Percentiles rank a stretch among this genome's conserved stretches.
phyloP scores from a whole-genome alignment of 2,329 filamentous ascomycete genomes.

The Iodosphaeria phyllophila region DNA sequence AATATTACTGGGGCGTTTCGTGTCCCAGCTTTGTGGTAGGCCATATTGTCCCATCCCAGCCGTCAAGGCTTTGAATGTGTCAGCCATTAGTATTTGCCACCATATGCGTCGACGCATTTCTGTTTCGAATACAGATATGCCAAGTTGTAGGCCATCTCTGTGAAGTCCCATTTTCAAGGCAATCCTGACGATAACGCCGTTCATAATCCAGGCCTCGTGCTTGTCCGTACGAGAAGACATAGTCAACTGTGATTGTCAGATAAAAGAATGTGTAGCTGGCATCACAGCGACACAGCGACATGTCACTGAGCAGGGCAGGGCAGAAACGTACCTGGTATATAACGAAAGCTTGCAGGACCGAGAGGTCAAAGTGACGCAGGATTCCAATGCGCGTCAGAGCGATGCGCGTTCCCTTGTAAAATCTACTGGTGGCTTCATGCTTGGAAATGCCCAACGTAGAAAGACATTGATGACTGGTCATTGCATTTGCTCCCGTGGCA shows the following conservation, averaged over 20 bases:
- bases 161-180: constrained; percentile 51
- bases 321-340: constrained; percentile 35
- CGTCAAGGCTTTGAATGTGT: constrained; percentile 35
- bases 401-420: constrained; percentile 29
- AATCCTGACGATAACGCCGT: constrained; percentile 41
- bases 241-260: constrained; percentile 36
- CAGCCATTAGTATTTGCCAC: constrained; percentile 44
- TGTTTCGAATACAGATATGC: constrained; percentile 40
- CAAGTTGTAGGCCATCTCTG: constrained; percentile 36
- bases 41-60: constrained; percentile 36
- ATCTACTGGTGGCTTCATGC: constrained; percentile 29
- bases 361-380: constrained; percentile 35
- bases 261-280: constrained; percentile 8
- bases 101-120: constrained; percentile 51
- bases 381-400: constrained; percentile 35
- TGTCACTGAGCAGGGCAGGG: not conserved
- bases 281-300: not conserved
- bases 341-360: constrained; percentile 37
- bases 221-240: too few species aligned
- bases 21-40: constrained; percentile 34
- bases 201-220: constrained; percentile 40
- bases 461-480: constrained; percentile 34
- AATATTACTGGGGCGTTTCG: constrained; percentile 34
- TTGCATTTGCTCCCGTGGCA: constrained; percentile 35
- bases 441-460: constrained; percentile 30